A percentile compares a stretch with the other conserved stretches of the same genome.
Evolutionary conservation across 176 grass and related monocot genomes (phyloP).

Genomic region (Saccharum spontaneum): DNA sequence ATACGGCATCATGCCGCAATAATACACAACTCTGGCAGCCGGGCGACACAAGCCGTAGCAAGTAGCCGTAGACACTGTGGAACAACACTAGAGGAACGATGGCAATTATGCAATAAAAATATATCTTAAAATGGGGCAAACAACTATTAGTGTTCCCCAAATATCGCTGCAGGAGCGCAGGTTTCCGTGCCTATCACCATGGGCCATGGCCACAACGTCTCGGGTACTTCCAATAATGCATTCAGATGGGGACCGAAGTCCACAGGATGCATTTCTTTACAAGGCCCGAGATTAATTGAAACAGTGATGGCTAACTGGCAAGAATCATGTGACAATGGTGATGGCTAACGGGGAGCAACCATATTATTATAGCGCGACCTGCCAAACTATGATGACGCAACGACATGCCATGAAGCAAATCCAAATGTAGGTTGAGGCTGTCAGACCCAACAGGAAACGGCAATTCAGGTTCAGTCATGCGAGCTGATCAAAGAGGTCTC

Average conservation of each 20-base stretch:
- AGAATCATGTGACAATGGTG: background rate
- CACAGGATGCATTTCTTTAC: background rate
- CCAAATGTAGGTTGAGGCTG: background rate
- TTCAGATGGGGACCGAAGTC: background rate
- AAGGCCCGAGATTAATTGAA: background rate
- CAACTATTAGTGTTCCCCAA: background rate
- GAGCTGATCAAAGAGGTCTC: background rate
- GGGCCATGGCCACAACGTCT: background rate
- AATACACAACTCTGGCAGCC: background rate
- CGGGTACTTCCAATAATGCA: background rate
- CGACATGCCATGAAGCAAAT: slow-evolving; percentile 5
- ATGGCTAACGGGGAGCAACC: background rate
- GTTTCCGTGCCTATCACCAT: background rate
- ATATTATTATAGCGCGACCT: background rate
- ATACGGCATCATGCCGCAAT: background rate
- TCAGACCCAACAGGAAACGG: background rate
- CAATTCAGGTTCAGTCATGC: background rate
- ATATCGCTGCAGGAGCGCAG: background rate
- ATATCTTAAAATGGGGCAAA: background rate
- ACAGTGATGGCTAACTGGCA: background rate
- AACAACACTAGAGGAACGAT: background rate
- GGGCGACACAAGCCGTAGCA: background rate
- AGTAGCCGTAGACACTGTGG: background rate
- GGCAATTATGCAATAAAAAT: background rate
- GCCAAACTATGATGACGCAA: background rate